Conservation (phyloP, 768 basidiomycete species). For the Glaciozyma antarctica region DNA sequence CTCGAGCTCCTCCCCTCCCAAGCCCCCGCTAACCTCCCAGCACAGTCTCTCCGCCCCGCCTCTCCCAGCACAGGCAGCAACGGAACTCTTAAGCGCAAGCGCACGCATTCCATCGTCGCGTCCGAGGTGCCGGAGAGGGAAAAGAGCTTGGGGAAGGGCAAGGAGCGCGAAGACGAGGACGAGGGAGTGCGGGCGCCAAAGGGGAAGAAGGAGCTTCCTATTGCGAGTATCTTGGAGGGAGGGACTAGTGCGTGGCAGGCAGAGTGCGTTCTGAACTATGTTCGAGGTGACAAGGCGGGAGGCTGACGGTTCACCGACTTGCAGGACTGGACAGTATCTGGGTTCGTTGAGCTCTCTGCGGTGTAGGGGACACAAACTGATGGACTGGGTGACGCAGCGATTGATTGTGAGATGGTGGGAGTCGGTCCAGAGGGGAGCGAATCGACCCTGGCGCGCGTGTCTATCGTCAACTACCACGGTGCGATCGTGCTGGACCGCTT, state of each 20-base stretch:
- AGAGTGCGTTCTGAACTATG: slow-evolving; percentile 11
- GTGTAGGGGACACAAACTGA: slow-evolving; percentile 49
- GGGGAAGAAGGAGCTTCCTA: slow-evolving; percentile 16
- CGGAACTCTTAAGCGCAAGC: slow-evolving; percentile 15
- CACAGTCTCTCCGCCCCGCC: slow-evolving; percentile 16
- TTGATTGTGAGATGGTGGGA: slow-evolving; percentile 98
- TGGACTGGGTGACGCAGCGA: slow-evolving; percentile 51
- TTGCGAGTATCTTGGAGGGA: slow-evolving; percentile 21
- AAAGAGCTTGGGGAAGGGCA: slow-evolving; percentile 30
- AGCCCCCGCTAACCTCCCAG: neutral
- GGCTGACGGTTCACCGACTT: slow-evolving; percentile 10
- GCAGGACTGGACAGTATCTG: slow-evolving; percentile 23
- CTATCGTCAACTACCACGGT: slow-evolving; percentile 80
- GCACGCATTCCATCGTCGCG: slow-evolving; percentile 11
- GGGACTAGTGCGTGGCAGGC: slow-evolving; percentile 19
- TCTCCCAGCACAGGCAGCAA: slow-evolving; percentile 19
- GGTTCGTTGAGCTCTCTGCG: neutral
- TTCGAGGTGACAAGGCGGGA: neutral
- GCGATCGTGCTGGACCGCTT: slow-evolving; percentile 69
- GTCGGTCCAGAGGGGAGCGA: slow-evolving; percentile 74
- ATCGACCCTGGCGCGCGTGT: slow-evolving; percentile 78
- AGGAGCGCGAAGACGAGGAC: neutral
- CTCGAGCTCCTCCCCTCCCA: neutral
- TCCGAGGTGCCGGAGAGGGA: slow-evolving; percentile 28
- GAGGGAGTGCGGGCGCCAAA: neutral